Conservation (phyloP, 192 early-diverging fungal species). For the Phlyctochytrium planicorne region DNA sequence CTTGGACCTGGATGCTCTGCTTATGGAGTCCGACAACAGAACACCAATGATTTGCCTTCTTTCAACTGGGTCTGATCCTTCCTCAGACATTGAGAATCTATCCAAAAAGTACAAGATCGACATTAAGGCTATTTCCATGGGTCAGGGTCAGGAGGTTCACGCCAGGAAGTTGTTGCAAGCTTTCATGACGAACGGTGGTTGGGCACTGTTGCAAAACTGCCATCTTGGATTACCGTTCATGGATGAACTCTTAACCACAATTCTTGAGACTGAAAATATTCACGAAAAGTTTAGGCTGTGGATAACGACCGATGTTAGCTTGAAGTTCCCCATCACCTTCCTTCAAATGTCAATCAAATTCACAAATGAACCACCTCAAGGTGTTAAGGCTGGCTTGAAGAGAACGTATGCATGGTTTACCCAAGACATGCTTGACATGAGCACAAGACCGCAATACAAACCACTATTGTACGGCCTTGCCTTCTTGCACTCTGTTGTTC, state of each 20-base stretch:
- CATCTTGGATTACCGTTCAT: constrained; percentile 67
- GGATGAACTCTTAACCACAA: constrained; percentile 58
- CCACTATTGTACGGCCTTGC: constrained; percentile 62
- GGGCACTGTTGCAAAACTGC: constrained; percentile 66
- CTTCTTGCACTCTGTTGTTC: constrained; percentile 67
- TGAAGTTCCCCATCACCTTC: constrained; percentile 66
- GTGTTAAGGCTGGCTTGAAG: constrained; percentile 65
- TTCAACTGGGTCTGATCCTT: constrained; percentile 63
- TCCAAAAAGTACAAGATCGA: constrained; percentile 64
- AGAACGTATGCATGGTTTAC: constrained; percentile 66
- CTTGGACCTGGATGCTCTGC: constrained; percentile 60
- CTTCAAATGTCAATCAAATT: constrained; percentile 67
- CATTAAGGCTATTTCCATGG: constrained; percentile 71
- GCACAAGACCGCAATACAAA: constrained; percentile 61
- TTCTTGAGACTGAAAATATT: constrained; percentile 55
- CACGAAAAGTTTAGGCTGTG: constrained; percentile 68
- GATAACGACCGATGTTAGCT: constrained; percentile 62
- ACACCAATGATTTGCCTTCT: constrained; percentile 70
- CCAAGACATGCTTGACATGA: constrained; percentile 72
- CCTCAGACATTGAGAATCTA: constrained; percentile 65
- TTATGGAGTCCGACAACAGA: constrained; percentile 57
- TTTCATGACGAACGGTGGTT: constrained; percentile 65
- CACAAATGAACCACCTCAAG: constrained; percentile 68
- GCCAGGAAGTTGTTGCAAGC: constrained; percentile 58
- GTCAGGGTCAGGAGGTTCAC: constrained; percentile 68